Evolutionary conservation across 2,329 filamentous ascomycete genomes (phyloP), one percentile per base, ranked within the genome.

Genomic region (Podosphaera fusca): DNA sequence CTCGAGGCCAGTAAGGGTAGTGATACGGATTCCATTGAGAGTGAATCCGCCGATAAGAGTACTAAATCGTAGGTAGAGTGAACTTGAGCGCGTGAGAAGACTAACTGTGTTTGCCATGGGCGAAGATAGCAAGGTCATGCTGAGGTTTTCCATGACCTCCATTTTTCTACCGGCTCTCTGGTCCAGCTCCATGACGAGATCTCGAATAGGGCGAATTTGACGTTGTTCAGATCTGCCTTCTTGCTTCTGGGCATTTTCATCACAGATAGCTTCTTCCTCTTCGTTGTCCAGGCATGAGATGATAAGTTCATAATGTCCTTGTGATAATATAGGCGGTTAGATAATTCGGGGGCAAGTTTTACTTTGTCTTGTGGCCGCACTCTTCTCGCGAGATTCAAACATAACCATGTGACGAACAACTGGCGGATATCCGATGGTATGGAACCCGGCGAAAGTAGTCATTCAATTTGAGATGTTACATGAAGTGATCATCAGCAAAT

Each of bases 51-150:
- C 69, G 38, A 71, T 64, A 36, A 70, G 66, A 12, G 65, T 66
- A 4, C 68, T 67, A 7, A 70, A 62, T n/a, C 66, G 65, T 6
- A 70, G 64, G 51, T 69, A 69, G 10, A 82, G 70, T 34, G 76
- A 75, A 14, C 78, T 77, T 2, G 79, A 80, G 56, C 77, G 73
- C 2, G 79, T 78, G 9, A 78, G 76, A 50, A 82, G 69, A 61
- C 78, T 81, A 57, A 84, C 73, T 34, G 74, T 74, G 55, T 74
- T 76, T 38, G 80, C 80, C 52, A 83, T 66, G 0, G 78, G 71
- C 1, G 68, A 63, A 0, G 80, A 80, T 0, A 84, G 72, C 21
- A 84, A 71, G 9, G 78, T 81, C 55, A 69, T 65, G 33, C 69
- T 52, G 38, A 12, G 14, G 34, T 47, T 36, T 49, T 56, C 55